These are phyloP conservation scores for Mycena sp. DNA, from an alignment of 1,284 basidiomycete genomes.

Conservation along the genomic window DNA sequence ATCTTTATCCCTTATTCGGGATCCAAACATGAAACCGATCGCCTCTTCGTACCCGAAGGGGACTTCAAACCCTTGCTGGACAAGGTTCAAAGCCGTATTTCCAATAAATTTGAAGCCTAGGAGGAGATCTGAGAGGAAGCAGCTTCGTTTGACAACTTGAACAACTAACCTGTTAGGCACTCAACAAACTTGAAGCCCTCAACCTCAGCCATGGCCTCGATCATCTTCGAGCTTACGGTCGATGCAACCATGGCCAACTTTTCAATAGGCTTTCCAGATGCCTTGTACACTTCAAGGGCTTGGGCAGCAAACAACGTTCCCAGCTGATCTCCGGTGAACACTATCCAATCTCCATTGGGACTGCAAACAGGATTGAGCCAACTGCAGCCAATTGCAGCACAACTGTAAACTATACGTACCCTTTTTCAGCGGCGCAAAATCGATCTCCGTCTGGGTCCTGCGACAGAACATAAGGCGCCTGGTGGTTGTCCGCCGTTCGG, in stretches of 20 bases:
- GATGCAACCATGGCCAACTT: slow-evolving; percentile 87
- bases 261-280: slow-evolving; percentile 64
- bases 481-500: slow-evolving; percentile 59
- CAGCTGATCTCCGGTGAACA: slow-evolving; percentile 88
- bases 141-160: not conserved
- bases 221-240: slow-evolving; percentile 89
- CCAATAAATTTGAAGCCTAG: slow-evolving; percentile 88
- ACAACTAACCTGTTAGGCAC: slow-evolving; percentile 76
- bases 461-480: slow-evolving; percentile 74
- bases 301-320: slow-evolving; percentile 79
- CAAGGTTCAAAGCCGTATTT: slow-evolving; percentile 77
- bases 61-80: slow-evolving; percentile 73
- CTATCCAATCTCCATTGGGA: slow-evolving; percentile 64
- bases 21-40: slow-evolving; percentile 87
- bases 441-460: slow-evolving; percentile 90
- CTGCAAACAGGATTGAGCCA: slow-evolving; percentile 43
- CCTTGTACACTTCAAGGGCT: slow-evolving; percentile 67
- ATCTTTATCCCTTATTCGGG: slow-evolving; percentile 84
- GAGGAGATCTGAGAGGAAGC: not conserved
- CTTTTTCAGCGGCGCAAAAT: slow-evolving; percentile 82
- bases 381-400: not conserved
- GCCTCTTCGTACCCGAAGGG: slow-evolving; percentile 90
- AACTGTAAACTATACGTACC: slow-evolving; percentile 52
- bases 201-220: slow-evolving; percentile 74
- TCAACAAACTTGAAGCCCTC: slow-evolving; percentile 87